These are phyloP conservation scores for Corrigiola litoralis DNA, from an alignment of 179 eudicot species.

Conservation along the genomic window DNA sequence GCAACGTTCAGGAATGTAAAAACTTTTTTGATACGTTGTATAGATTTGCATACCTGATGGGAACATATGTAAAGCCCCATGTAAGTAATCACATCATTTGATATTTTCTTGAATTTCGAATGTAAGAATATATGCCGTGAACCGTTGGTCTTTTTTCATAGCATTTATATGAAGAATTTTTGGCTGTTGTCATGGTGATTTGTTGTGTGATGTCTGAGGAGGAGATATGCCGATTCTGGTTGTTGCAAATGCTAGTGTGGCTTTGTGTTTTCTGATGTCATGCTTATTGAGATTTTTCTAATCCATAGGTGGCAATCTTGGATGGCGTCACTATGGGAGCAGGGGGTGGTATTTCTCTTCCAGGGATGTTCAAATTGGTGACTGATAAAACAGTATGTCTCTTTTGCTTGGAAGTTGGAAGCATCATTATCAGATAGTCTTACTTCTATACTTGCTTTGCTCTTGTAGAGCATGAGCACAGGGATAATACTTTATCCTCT, in stretches of 20 bases:
- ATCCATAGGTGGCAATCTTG: constrained; percentile 72
- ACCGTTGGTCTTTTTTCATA: neutral
- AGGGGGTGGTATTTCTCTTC: constrained; percentile 84
- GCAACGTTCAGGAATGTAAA: constrained; percentile 73
- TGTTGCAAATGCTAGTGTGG: neutral
- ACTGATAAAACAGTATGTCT: constrained; percentile 87
- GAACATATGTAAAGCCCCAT: constrained; percentile 88
- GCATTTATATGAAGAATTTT: neutral
- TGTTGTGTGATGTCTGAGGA: neutral
- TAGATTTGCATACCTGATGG: constrained; percentile 73
- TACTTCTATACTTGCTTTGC: neutral
- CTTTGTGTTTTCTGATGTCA: neutral
- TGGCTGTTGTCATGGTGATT: constrained; percentile 2
- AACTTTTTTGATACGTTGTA: constrained; percentile 57
- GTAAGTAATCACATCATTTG: too few species aligned
- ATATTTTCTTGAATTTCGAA: too few species aligned
- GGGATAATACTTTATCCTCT: neutral
- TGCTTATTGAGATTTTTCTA: neutral
- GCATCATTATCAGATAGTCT: neutral
- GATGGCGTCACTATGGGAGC: constrained; percentile 88
- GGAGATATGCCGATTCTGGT: neutral
- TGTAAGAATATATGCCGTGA: neutral
- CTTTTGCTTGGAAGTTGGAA: constrained; percentile 4
- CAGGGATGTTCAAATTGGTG: constrained; percentile 86
- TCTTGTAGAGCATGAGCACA: neutral